Conservation (phyloP, 805 yeast species). For the Kazachstania psychrophila region DNA sequence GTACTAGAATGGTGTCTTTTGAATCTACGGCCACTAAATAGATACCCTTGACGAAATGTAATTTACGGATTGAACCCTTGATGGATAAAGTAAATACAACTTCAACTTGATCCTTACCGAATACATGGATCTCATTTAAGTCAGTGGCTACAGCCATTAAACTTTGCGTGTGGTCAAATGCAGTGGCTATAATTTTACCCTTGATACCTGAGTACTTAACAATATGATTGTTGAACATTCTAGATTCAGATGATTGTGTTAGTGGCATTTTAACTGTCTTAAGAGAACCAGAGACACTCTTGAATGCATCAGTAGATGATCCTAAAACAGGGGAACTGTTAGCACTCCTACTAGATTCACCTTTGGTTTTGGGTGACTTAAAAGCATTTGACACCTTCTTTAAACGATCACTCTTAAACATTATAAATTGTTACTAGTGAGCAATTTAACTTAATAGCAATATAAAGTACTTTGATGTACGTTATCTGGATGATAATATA, state of each 20-base stretch:
- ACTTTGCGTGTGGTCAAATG: constrained; percentile 84
- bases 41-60: constrained; percentile 70
- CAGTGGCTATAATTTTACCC: constrained; percentile 58
- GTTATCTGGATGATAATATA: too few relatives aligned
- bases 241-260: constrained; percentile 12
- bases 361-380: constrained; percentile 13
- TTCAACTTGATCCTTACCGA: constrained; percentile 77
- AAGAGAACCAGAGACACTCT: constrained; percentile 23
- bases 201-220: constrained; percentile 45
- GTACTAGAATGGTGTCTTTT: constrained; percentile 51
- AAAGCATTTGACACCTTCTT: constrained; percentile 30
- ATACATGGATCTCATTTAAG: constrained; percentile 60
- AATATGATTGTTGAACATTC: constrained; percentile 28
- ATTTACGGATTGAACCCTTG: constrained; percentile 40
- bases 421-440: constrained; percentile 3
- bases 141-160: constrained; percentile 74
- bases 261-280: constrained; percentile 24
- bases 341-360: not conserved
- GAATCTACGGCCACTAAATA: constrained; percentile 68
- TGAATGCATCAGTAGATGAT: constrained; percentile 2
- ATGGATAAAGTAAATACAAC: constrained; percentile 49
- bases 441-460: too few relatives aligned
- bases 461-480: too few relatives aligned
- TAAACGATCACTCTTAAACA: constrained; percentile 30
- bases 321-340: not conserved